These are phyloP conservation scores for Xylaria sp. DNA, from an alignment of 2,329 filamentous ascomycete species.

Conservation along the genomic window DNA sequence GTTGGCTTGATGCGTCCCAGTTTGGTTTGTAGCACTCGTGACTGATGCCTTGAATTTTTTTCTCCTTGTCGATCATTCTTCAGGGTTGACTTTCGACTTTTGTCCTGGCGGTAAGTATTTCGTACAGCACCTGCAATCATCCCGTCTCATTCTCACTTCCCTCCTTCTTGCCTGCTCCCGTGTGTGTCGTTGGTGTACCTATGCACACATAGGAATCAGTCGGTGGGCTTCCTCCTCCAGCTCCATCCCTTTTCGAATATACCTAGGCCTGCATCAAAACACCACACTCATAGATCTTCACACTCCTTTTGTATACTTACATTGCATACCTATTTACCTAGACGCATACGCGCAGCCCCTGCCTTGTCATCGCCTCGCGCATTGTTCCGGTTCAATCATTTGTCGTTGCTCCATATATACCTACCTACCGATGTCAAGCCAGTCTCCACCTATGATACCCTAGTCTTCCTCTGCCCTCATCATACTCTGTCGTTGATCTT, in stretches of 20 bases:
- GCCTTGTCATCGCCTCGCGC: conserved; percentile 11
- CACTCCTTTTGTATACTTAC: background rate
- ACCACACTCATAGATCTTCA: conserved; percentile 6
- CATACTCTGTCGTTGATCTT: background rate
- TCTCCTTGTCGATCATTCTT: background rate
- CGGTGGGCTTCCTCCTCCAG: background rate
- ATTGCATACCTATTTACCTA: background rate
- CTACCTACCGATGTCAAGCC: conserved; percentile 8
- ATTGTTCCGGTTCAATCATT: conserved; percentile 1
- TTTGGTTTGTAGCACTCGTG: background rate
- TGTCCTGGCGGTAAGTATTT: background rate
- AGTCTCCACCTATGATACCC: conserved; percentile 13
- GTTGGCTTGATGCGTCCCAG: background rate
- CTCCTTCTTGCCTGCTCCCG: conserved; percentile 7
- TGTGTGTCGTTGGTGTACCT: background rate
- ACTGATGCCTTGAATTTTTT: background rate
- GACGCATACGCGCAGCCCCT: background rate
- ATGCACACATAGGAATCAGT: background rate
- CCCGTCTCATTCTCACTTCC: conserved; percentile 1
- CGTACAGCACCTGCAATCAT: background rate
- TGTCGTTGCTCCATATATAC: background rate
- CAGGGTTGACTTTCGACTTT: background rate
- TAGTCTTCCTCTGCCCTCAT: conserved; percentile 1
- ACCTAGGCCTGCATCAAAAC: background rate
- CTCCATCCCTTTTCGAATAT: background rate